Evolutionary conservation across 2,329 filamentous ascomycete genomes (phyloP).

Genomic region (Blastomyces emzantsi): DNA sequence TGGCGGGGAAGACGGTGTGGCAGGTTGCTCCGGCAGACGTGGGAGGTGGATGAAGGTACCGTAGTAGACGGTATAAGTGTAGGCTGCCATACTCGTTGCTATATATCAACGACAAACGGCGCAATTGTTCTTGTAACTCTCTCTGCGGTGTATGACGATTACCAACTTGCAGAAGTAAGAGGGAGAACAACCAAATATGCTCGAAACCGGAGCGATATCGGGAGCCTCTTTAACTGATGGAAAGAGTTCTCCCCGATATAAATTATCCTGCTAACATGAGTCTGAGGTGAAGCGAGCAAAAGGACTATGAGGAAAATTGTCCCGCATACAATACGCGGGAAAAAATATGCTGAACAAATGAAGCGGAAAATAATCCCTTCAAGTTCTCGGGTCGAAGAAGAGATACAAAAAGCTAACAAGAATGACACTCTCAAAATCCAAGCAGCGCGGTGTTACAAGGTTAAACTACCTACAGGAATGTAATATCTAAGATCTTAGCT

Average conservation of each 20-base stretch:
- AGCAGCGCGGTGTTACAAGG: background rate
- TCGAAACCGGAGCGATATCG: background rate
- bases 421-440: background rate
- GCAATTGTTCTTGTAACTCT: background rate
- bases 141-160: background rate
- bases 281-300: background rate
- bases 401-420: background rate
- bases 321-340: background rate
- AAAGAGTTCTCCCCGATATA: background rate
- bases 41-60: slow-evolving; percentile 55
- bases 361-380: background rate
- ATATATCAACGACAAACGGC: background rate
- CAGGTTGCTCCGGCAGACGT: slow-evolving; percentile 41
- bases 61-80: slow-evolving; percentile 41
- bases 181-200: background rate
- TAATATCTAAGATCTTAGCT: too few species aligned
- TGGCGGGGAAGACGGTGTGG: slow-evolving; percentile 40
- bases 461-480: too few species aligned
- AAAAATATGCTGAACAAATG: background rate
- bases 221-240: background rate
- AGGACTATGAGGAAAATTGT: background rate
- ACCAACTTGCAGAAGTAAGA: too few species aligned
- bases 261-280: background rate
- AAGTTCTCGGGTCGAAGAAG: too few species aligned
- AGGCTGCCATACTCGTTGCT: background rate